Conservation (phyloP, 495 filamentous ascomycete species). For the Neurospora sp. region DNA sequence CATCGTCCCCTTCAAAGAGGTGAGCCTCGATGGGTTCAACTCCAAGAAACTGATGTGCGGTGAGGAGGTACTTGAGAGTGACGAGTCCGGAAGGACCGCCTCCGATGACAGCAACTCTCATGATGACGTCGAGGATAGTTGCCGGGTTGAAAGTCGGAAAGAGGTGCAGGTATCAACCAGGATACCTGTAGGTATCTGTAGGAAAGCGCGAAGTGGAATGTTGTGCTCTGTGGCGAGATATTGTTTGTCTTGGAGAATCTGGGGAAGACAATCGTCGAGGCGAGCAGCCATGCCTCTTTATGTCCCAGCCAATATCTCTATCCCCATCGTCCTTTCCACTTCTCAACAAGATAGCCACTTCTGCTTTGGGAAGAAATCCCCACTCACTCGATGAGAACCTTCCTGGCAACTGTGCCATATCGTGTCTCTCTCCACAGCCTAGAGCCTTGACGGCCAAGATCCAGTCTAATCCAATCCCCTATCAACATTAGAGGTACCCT, state of each 20-base stretch:
- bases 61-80: conserved; percentile 34
- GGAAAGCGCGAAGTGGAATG: not conserved
- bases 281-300: not conserved
- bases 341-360: not conserved
- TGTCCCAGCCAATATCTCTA: not conserved
- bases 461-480: not conserved
- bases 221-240: not conserved
- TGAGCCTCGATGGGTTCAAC: conserved; percentile 25
- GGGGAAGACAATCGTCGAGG: not conserved
- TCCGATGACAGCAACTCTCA: conserved; percentile 32
- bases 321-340: not conserved
- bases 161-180: not conserved
- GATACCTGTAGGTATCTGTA: not conserved
- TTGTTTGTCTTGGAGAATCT: not conserved
- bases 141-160: not conserved
- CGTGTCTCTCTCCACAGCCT: not conserved
- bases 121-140: not conserved
- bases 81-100: conserved; percentile 37
- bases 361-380: not conserved
- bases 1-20: conserved; percentile 13
- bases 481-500: not conserved
- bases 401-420: not conserved
- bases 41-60: conserved; percentile 21
- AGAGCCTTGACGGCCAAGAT: not conserved
- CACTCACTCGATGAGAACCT: not conserved